Percentiles rank a stretch among this genome's conserved stretches.
These are phyloP conservation scores for Chondrus crispus DNA, from an alignment of 23 red algal genomes.

Conservation along the genomic window DNA sequence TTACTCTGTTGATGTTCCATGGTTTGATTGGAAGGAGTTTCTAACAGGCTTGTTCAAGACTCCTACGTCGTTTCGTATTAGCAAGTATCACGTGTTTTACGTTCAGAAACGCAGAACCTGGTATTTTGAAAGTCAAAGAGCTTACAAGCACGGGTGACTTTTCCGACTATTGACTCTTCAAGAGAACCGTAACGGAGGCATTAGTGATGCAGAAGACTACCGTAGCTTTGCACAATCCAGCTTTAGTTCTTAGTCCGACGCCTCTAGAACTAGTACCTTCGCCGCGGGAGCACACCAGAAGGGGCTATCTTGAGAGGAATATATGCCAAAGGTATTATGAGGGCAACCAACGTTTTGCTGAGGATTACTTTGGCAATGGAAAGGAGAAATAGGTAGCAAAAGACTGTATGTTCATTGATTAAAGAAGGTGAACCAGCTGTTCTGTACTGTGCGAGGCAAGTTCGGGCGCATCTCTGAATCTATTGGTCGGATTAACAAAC, in stretches of 20 bases:
- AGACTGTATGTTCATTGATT: too few species aligned
- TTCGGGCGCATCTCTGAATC: too few species aligned
- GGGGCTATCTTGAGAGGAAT: background rate
- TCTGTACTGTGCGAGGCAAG: too few species aligned
- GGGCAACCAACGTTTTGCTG: background rate
- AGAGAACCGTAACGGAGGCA: background rate
- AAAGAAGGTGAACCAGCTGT: too few species aligned
- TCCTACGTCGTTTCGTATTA: background rate
- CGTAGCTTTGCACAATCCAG: background rate
- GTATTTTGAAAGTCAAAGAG: background rate
- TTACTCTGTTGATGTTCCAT: background rate
- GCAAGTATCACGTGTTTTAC: slow-evolving; percentile 2
- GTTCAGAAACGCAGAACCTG: background rate
- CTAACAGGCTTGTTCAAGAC: slow-evolving; percentile 7
- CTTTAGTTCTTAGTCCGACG: background rate
- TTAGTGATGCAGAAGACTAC: background rate
- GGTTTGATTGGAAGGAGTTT: background rate
- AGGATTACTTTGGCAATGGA: background rate
- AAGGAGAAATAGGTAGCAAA: too few species aligned
- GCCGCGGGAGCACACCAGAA: background rate
- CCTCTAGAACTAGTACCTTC: background rate
- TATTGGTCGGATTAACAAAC: too few species aligned
- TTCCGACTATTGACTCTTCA: background rate
- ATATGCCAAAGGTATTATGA: background rate
- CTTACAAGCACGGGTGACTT: background rate